Percentiles rank a stretch among this genome's conserved stretches.
These are phyloP conservation scores for Puccinia polysora DNA, from an alignment of 1,284 basidiomycete species.

Conservation along the genomic window DNA sequence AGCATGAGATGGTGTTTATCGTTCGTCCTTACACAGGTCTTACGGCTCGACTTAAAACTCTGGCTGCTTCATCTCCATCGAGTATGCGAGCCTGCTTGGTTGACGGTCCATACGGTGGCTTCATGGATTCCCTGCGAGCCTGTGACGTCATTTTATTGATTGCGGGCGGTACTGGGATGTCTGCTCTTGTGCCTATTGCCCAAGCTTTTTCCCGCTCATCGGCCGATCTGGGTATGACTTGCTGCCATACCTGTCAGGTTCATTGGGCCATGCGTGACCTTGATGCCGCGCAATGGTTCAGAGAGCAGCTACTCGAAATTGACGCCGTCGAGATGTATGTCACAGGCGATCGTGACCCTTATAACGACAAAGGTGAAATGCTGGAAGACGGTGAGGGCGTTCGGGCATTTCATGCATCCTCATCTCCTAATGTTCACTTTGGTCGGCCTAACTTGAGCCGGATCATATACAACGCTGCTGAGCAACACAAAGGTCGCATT, in stretches of 20 bases:
- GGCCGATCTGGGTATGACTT: background rate
- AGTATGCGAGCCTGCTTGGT: constrained; percentile 51
- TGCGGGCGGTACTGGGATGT: constrained; percentile 55
- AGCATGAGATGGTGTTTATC: constrained; percentile 47
- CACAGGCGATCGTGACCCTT: background rate
- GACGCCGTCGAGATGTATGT: constrained; percentile 14
- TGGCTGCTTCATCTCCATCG: constrained; percentile 44
- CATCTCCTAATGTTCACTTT: background rate
- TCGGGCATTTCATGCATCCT: background rate
- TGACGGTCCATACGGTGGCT: constrained; percentile 56
- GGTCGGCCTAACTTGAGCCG: constrained; percentile 9
- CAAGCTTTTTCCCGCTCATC: background rate
- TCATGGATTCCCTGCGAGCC: constrained; percentile 50
- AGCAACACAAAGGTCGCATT: constrained; percentile 10
- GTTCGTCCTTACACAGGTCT: constrained; percentile 52
- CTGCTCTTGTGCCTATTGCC: constrained; percentile 28
- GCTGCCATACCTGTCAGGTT: background rate
- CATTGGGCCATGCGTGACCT: constrained; percentile 25
- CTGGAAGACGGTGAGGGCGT: background rate
- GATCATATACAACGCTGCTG: background rate
- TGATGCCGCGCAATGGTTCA: constrained; percentile 18
- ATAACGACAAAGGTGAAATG: background rate
- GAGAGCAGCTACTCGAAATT: constrained; percentile 12
- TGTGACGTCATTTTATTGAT: constrained; percentile 54
- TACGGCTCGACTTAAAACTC: constrained; percentile 49